Base-by-base conservation (phyloP, 2,329 filamentous ascomycete species). In the Penicillium sp. region DNA sequence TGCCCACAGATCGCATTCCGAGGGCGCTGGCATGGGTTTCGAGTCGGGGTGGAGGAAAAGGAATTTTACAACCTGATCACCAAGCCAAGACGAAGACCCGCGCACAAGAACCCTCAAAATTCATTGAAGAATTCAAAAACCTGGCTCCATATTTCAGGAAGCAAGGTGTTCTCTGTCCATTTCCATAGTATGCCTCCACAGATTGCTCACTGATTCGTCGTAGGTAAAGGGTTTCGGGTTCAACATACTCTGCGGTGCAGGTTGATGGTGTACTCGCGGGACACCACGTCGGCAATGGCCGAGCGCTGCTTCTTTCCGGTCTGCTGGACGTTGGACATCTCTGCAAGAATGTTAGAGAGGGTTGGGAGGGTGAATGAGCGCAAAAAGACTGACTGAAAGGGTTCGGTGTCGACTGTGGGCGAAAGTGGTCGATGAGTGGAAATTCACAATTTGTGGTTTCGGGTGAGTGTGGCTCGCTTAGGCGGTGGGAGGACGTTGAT, bases 221-320 rank as follows among this genome's bases (percentile, higher is more conserved):
- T 60, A 63, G 58, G 58, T 60, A 59, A 57, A 53, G 39, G 50
- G 26, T 54, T 54, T 57, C 54, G 50, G 53, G 53, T 69, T 75
- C 72, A 80, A 90, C 90, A 80, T 93, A 96, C 91, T 83, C 93
- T 90, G 91, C 96, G 98, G 91, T 99, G 95, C 75, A 99, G 85
- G 88, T 99, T 93, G 85, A 99, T 98, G 82, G 95, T 99, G 89
- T 99, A 99, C 87, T 99, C 96, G 87, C 95, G 92, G 76, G 95
- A 89, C 81, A 99, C 93, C 79, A 99, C 96, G 83, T 99, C 93
- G 82, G 92, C 89, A 82, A 99, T 96, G 85, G 96, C 96, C 82
- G 92, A 96, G 79, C 93, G 91, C 71, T 80, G 73, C 83, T 89
- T 90, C 85, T 88, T 89, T 79, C 81, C 83, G 74, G 81, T 83